Conservation (phyloP, 768 basidiomycete species). For the Leucocoprinus birnbaumii region DNA sequence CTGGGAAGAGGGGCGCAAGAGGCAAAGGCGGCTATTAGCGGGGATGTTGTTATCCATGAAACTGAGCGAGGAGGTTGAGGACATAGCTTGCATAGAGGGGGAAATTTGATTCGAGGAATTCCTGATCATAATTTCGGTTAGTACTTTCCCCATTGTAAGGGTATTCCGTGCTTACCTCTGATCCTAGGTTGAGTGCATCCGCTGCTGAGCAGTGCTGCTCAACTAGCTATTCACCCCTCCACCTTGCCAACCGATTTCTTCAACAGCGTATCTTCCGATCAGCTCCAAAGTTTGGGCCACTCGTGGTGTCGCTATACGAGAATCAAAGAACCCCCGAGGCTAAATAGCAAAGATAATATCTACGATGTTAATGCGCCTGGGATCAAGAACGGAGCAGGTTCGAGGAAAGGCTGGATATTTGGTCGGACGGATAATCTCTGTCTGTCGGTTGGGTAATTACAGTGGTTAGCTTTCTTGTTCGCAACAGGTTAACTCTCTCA, state of each 20-base stretch:
- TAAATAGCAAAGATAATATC: conserved; percentile 72
- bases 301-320: conserved; percentile 78
- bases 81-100: conserved; percentile 38
- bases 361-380: conserved; percentile 81
- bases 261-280: conserved; percentile 64
- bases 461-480: background rate
- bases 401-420: conserved; percentile 76
- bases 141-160: conserved; percentile 19
- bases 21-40: conserved; percentile 55
- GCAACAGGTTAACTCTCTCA: conserved; percentile 2
- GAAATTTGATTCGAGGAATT: conserved; percentile 38
- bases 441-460: conserved; percentile 80
- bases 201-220: conserved; percentile 41
- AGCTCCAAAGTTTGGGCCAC: conserved; percentile 76
- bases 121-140: conserved; percentile 55
- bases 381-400: conserved; percentile 37
- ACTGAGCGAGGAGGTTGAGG: conserved; percentile 55
- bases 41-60: conserved; percentile 51
- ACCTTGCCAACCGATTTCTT: conserved; percentile 43
- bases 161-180: conserved; percentile 2
- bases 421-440: conserved; percentile 82
- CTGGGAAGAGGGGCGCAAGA: conserved; percentile 32
- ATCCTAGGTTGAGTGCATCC: conserved; percentile 60
- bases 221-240: conserved; percentile 6
- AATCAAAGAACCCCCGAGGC: conserved; percentile 84